Base-by-base conservation (phyloP, 345 rosid genomes). In the Barbarea vulgaris region DNA sequence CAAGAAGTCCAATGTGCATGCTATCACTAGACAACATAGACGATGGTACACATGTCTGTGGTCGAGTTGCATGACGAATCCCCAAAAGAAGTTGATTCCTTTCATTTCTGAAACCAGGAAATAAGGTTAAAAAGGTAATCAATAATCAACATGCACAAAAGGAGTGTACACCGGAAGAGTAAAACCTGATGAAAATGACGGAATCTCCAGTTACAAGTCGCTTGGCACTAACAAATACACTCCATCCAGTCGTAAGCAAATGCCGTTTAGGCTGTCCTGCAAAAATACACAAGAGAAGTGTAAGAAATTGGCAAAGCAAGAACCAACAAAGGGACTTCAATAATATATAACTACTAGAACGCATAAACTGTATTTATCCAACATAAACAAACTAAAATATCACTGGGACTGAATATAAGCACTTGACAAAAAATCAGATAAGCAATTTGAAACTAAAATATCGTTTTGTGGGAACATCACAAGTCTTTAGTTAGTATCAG, bases 221-320 rank as follows among this genome's bases (percentile, higher is more conserved):
- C 72, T 81, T 81, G 21, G 84, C 84, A 71, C 82, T 81, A 58
- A 81, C 82, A 75, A 81, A 81, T 51, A 81, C 82, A 60, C 84
- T 81, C 84, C 84, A 81, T 31, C 82, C 84, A 44, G 84, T 81
- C 8, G 84, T 81, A 44, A 81, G 80, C 37, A 81, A 72, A 59
- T 81, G 84, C 53, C 84, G 74, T 54, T 81, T 81, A 21, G 84
- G 84, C 81, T 81, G 84, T 19, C 84, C 84, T 81, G 82, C 59
- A 74, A 63, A 15, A 9, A 4, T 10, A 64, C 14, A 65, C 33
- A 5, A 72, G 18, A 17, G 24, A 21, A 8, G 5, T 62, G 62
- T 61, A 72, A 72, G 76, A 21, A 39, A 65, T 6, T 42, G 48
- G 17, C 51, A 42, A 52, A 19, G 34, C 7, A 53, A 1, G 36